phyloP scores from a whole-genome alignment of 2,329 filamentous ascomycete species.

The Dryadomyces quercus-mongolicae region DNA sequence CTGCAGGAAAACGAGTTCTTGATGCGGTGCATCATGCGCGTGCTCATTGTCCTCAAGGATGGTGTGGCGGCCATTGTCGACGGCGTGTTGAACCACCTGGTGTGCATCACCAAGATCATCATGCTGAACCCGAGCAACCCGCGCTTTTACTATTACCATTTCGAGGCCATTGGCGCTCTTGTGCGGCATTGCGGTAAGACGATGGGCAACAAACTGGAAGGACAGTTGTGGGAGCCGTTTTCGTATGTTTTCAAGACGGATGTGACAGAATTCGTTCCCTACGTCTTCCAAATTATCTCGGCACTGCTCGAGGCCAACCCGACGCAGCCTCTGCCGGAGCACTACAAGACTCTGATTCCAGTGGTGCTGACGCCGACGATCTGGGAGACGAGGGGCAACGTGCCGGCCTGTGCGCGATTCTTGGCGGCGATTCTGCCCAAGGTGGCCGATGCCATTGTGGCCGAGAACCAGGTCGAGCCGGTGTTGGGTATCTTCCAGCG shows the following conservation, averaged over 20 bases:
- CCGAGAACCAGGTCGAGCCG: slow-evolving; percentile 71
- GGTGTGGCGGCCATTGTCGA: slow-evolving; percentile 64
- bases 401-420: slow-evolving; percentile 79
- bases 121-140: slow-evolving; percentile 94
- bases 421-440: slow-evolving; percentile 74
- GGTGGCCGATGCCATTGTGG: slow-evolving; percentile 58
- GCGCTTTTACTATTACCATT: slow-evolving; percentile 96
- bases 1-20: slow-evolving; percentile 98
- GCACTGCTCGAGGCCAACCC: slow-evolving; percentile 82
- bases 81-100: slow-evolving; percentile 68
- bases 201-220: slow-evolving; percentile 63
- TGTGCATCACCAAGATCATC: slow-evolving; percentile 84
- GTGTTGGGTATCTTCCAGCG: slow-evolving; percentile 95
- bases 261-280: slow-evolving; percentile 91
- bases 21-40: slow-evolving; percentile 97
- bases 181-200: slow-evolving; percentile 57
- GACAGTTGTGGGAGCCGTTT: slow-evolving; percentile 73
- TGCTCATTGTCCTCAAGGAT: slow-evolving; percentile 86
- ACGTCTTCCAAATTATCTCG: slow-evolving; percentile 90
- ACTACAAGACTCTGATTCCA: slow-evolving; percentile 67
- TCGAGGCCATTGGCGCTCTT: slow-evolving; percentile 84
- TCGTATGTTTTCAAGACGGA: slow-evolving; percentile 68
- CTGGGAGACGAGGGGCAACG: slow-evolving; percentile 89
- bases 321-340: slow-evolving; percentile 61
- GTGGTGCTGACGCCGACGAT: slow-evolving; percentile 70